Percentiles rank a stretch among this genome's conserved stretches.
Evolutionary conservation across 139 green algal genomes (phyloP).

Genomic region (Nannochloris sp.): DNA sequence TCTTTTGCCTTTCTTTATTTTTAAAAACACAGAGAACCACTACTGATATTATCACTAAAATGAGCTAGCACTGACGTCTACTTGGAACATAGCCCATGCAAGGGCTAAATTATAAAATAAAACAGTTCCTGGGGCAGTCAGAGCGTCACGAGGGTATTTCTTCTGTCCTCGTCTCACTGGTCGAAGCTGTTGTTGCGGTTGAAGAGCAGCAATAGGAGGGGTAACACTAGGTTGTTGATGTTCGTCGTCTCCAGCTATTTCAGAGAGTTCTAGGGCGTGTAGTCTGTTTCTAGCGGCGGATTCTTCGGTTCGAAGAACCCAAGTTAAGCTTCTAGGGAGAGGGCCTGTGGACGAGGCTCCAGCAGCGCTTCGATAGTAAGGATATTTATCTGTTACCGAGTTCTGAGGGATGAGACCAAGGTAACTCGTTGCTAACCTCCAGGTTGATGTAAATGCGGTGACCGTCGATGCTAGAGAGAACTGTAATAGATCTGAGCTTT

Average conservation of each 20-base stretch:
- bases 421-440: background rate
- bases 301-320: background rate
- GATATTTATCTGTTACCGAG: conserved; percentile 14
- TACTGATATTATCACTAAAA: background rate
- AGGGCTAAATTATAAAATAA: conserved; percentile 21
- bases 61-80: conserved; percentile 17
- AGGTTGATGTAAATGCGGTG: background rate
- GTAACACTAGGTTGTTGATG: too few relatives aligned
- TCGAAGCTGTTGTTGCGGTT: too few relatives aligned
- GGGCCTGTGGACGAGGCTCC: background rate
- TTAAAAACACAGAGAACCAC: background rate
- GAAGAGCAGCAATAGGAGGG: too few relatives aligned
- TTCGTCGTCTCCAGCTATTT: too few relatives aligned
- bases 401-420: conserved; percentile 17
- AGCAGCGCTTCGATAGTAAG: conserved; percentile 19
- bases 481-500: conserved; percentile 1
- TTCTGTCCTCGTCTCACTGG: too few relatives aligned
- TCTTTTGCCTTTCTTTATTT: background rate
- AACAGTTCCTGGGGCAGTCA: conserved; percentile 2
- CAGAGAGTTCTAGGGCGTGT: too few relatives aligned
- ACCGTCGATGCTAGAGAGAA: conserved; percentile 1
- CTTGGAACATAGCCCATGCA: conserved; percentile 23
- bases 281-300: too few relatives aligned
- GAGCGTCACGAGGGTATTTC: background rate
- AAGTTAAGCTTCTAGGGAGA: background rate